Conservation (phyloP, 768 basidiomycete genomes). For the Mycena maculata region DNA sequence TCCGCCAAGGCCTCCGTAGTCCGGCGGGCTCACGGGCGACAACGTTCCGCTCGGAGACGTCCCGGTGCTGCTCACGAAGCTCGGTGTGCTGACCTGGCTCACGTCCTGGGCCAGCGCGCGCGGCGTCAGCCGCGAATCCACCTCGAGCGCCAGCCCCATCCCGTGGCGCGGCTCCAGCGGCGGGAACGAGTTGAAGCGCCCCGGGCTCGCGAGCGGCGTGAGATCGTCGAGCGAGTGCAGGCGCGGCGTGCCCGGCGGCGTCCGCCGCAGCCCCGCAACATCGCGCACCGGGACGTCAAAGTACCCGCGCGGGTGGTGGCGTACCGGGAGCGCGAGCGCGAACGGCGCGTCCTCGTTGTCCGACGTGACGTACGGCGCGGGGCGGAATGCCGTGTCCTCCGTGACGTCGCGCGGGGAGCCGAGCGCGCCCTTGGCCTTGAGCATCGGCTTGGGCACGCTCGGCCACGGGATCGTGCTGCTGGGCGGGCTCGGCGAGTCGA, state of each 20-base stretch:
- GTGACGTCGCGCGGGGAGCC: conserved; percentile 66
- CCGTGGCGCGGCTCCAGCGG: conserved; percentile 32
- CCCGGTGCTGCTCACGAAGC: conserved; percentile 25
- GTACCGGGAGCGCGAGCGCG: conserved; percentile 36
- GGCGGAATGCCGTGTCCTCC: conserved; percentile 45
- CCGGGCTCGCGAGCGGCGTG: conserved; percentile 40
- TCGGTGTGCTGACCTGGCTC: conserved; percentile 32
- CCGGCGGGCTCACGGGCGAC: conserved; percentile 36
- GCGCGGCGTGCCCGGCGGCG: conserved; percentile 62
- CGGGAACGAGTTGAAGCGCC: conserved; percentile 54
- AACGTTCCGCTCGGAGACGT: conserved; percentile 23
- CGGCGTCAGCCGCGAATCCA: conserved; percentile 26
- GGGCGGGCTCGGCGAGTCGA: conserved; percentile 39
- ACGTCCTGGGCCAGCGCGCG: conserved; percentile 38
- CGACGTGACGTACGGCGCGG: conserved; percentile 33
- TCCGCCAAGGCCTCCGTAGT: conserved; percentile 29
- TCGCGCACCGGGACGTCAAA: conserved; percentile 55
- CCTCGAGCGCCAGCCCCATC: conserved; percentile 15
- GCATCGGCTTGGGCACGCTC: background rate
- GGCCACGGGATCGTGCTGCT: conserved; percentile 59
- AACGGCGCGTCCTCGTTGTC: conserved; percentile 47
- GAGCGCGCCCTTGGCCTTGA: conserved; percentile 37
- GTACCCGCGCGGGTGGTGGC: conserved; percentile 72
- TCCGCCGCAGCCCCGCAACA: conserved; percentile 50
- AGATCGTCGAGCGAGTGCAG: conserved; percentile 36